These are phyloP conservation scores for Rhizoclosmatium sp. DNA, from an alignment of 192 early-diverging fungal genomes.

Conservation along the genomic window DNA sequence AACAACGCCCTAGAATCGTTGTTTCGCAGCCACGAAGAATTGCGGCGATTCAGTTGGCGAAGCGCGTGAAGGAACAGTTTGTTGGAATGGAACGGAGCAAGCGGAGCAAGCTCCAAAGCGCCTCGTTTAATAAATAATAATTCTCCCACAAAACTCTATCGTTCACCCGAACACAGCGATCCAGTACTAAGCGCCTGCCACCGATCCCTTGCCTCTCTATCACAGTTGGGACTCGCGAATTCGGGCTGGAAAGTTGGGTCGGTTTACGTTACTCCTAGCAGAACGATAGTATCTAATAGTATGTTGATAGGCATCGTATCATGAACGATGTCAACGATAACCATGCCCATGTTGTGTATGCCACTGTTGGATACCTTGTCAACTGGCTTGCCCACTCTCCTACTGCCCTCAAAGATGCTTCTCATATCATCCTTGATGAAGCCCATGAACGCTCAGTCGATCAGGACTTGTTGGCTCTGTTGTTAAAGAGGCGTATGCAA, in stretches of 20 bases:
- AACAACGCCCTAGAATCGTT: too few species aligned
- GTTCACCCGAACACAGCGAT: too few species aligned
- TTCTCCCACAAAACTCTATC: too few species aligned
- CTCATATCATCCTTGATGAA: conserved; percentile 84
- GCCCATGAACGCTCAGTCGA: conserved; percentile 93
- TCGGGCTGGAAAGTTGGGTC: neutral
- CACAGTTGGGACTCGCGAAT: neutral
- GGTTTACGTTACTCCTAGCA: neutral
- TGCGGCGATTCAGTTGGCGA: too few species aligned
- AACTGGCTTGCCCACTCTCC: conserved; percentile 1
- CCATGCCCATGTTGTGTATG: neutral
- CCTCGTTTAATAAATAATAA: too few species aligned
- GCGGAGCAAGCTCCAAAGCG: too few species aligned
- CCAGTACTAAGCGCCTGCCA: too few species aligned
- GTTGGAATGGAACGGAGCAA: too few species aligned
- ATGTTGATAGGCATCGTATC: neutral
- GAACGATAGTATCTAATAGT: neutral
- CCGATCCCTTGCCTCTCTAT: too few species aligned
- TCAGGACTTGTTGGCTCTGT: conserved; percentile 77
- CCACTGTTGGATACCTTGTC: conserved; percentile 11
- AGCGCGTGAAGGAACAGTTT: too few species aligned
- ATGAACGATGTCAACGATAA: conserved; percentile 3
- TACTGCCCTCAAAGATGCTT: neutral
- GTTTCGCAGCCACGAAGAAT: too few species aligned
- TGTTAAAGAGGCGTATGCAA: neutral